A percentile compares a stretch with the other conserved stretches of the same genome.
Evolutionary conservation across 257 asterid species (phyloP).

Genomic region (Solanum tarapatanum): DNA sequence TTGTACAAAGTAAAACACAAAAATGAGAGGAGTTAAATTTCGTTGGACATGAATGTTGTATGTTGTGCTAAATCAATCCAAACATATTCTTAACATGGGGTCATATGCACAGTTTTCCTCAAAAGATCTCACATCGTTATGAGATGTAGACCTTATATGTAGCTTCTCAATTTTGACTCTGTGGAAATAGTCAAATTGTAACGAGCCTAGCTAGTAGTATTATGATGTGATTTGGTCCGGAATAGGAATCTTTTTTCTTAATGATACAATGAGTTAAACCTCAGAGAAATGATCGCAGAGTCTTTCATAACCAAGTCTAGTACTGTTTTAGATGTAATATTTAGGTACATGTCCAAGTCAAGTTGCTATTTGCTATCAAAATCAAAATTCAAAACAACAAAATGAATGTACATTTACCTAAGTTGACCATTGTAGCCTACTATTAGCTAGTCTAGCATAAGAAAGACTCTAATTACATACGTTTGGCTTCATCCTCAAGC

Average conservation of each 20-base stretch:
- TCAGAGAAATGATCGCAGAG: too few relatives aligned
- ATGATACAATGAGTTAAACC: neutral
- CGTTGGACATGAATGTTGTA: neutral
- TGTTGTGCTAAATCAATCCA: neutral
- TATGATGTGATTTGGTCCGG: neutral
- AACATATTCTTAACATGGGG: neutral
- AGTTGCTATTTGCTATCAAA: neutral
- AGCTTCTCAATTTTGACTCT: neutral
- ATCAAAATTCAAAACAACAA: neutral
- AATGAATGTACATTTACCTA: neutral
- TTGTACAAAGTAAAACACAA: conserved; percentile 5
- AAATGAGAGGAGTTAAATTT: neutral
- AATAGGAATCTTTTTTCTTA: neutral
- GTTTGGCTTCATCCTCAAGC: too few relatives aligned
- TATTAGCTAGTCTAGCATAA: neutral
- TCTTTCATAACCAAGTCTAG: neutral
- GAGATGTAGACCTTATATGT: neutral
- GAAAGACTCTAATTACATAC: neutral
- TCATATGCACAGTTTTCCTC: neutral
- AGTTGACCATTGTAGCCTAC: neutral
- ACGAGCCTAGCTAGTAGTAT: neutral
- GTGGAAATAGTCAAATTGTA: neutral
- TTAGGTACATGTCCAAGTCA: neutral
- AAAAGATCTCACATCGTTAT: neutral
- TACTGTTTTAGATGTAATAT: neutral